These are phyloP conservation scores for Adansonia digitata DNA, from an alignment of 345 rosid genomes.

Conservation along the genomic window DNA sequence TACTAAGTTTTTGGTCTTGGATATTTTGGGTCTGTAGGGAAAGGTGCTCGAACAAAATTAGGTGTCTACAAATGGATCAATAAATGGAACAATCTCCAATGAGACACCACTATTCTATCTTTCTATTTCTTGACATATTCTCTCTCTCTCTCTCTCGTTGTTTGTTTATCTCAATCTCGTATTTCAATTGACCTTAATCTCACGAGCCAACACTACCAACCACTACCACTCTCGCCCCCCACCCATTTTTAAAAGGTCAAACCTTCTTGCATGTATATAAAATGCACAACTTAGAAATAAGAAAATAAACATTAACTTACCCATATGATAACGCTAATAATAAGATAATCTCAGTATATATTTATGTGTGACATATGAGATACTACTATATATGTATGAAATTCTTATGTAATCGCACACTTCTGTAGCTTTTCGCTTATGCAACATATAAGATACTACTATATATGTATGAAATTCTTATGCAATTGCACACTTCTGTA, in stretches of 20 bases:
- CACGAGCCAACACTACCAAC: constrained; percentile 31
- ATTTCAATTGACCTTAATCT: constrained; percentile 12
- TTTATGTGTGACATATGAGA: too few species aligned
- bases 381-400: too few species aligned
- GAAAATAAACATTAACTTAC: not conserved
- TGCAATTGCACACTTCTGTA: too few species aligned
- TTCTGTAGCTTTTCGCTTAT: too few species aligned
- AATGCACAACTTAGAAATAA: not conserved
- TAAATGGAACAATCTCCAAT: constrained; percentile 29
- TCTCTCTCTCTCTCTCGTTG: not conserved
- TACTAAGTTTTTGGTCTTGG: too few species aligned
- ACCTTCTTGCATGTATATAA: constrained; percentile 20
- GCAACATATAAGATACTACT: too few species aligned
- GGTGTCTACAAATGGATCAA: too few species aligned
- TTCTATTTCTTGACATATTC: too few species aligned
- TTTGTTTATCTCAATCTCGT: not conserved
- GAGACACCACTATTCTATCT: constrained; percentile 20
- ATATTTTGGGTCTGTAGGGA: too few species aligned
- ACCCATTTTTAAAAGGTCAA: constrained; percentile 40
- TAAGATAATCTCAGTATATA: not conserved
- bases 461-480: too few species aligned
- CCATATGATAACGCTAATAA: not conserved
- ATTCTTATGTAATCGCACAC: too few species aligned
- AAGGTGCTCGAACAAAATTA: too few species aligned
- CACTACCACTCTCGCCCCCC: not conserved